Conservation (phyloP, 2,329 filamentous ascomycete species). For the Penicillium concentricum region DNA sequence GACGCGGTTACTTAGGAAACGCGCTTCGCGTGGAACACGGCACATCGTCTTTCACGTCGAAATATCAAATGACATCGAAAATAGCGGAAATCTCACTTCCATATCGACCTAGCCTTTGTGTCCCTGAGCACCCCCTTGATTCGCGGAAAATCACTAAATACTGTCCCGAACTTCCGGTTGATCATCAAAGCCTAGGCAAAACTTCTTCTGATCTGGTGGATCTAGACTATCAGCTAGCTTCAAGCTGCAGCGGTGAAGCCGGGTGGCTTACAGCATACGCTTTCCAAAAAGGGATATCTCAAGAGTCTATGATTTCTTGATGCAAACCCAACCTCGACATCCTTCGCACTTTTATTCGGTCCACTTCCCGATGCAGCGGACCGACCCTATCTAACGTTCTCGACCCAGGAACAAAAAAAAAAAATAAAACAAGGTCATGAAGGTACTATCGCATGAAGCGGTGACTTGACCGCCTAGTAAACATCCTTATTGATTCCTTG, state of each 20-base stretch:
- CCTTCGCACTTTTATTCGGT: constrained; percentile 19
- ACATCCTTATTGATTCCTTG: constrained; percentile 4
- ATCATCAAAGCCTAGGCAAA: constrained; percentile 19
- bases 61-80: too few species aligned
- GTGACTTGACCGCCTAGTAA: constrained; percentile 23
- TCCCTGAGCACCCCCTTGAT: constrained; percentile 12
- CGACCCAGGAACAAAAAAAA: constrained; percentile 19
- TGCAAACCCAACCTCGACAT: not conserved
- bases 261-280: constrained; percentile 6
- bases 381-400: constrained; percentile 37
- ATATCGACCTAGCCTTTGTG: not conserved
- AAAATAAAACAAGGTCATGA: constrained; percentile 1
- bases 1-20: constrained; percentile 33
- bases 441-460: constrained; percentile 14
- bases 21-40: constrained; percentile 19
- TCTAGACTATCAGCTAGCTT: constrained; percentile 5
- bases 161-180: constrained; percentile 13
- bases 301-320: not conserved
- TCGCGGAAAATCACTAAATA: constrained; percentile 7
- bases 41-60: not conserved
- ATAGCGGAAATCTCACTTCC: not conserved
- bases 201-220: constrained; percentile 10
- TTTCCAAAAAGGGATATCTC: constrained; percentile 4
- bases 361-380: constrained; percentile 42
- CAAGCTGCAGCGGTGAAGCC: constrained; percentile 13